Evolutionary conservation across 2,329 filamentous ascomycete species (phyloP).

Genomic region (Tolypocladium amazonense): DNA sequence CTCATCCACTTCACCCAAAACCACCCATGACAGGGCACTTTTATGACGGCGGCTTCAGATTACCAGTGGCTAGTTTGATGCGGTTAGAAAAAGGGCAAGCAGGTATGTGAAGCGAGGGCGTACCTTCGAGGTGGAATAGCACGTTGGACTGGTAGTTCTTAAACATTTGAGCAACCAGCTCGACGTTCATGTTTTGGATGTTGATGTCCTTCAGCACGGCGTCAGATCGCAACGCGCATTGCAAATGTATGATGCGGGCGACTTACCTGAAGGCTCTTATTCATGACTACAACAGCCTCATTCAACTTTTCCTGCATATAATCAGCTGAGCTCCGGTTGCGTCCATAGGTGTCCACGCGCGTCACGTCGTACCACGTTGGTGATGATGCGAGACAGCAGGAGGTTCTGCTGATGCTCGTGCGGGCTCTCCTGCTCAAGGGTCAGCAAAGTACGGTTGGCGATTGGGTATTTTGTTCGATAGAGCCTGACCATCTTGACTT

Average conservation of each 20-base stretch:
- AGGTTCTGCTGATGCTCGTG: constrained; percentile 97
- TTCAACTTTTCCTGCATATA: constrained; percentile 80
- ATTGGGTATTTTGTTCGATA: not conserved
- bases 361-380: constrained; percentile 70
- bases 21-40: not conserved
- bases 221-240: not conserved
- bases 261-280: constrained; percentile 73
- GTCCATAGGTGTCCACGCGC: too few relatives aligned
- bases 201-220: constrained; percentile 68
- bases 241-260: not conserved
- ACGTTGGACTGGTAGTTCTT: constrained; percentile 99
- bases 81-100: not conserved
- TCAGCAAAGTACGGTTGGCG: not conserved
- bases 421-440: constrained; percentile 62
- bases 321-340: not conserved
- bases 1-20: not conserved
- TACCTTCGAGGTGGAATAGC: constrained; percentile 93
- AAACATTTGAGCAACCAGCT: constrained; percentile 98
- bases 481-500: not conserved
- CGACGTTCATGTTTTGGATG: constrained; percentile 97
- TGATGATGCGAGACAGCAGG: constrained; percentile 88
- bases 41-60: constrained; percentile 66
- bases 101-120: constrained; percentile 2
- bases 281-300: constrained; percentile 84
- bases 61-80: constrained; percentile 60